Percentiles rank a stretch among this genome's conserved stretches.
phyloP scores from a whole-genome alignment of 106 monocot species.

The Apostasia shenzhenica region DNA sequence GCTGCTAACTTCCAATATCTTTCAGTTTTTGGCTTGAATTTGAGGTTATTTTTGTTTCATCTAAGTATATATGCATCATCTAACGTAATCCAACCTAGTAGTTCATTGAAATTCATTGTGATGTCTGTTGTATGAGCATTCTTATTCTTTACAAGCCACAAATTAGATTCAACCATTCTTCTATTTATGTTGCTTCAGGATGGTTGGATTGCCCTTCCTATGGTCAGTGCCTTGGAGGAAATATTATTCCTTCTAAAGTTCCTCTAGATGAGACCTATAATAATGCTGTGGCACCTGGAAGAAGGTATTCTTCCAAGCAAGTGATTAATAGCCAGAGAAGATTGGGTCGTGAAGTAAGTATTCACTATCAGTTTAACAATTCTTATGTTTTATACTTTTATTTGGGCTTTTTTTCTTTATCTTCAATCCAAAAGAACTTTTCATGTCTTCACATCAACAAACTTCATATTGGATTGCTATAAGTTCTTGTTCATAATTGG shows the following conservation, averaged over 20 bases:
- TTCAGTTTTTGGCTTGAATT: too few relatives aligned
- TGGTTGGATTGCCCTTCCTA: conserved; percentile 89
- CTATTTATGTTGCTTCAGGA: conserved; percentile 22
- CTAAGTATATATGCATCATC: too few relatives aligned
- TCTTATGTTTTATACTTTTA: neutral
- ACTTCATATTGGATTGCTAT: neutral
- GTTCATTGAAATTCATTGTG: too few relatives aligned
- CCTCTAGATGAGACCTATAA: conserved; percentile 91
- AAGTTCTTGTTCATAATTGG: neutral
- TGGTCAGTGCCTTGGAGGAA: conserved; percentile 57
- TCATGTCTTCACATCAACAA: neutral
- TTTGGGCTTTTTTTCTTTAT: neutral
- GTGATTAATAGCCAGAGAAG: conserved; percentile 65
- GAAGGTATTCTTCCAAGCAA: conserved; percentile 90
- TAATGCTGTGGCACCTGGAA: conserved; percentile 69
- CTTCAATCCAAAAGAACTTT: neutral
- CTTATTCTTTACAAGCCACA: too few relatives aligned
- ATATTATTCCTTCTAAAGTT: conserved; percentile 91
- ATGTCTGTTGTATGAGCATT: too few relatives aligned
- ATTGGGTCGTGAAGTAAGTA: conserved; percentile 67
- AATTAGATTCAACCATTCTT: too few relatives aligned
- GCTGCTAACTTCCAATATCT: too few relatives aligned
- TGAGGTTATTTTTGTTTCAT: too few relatives aligned
- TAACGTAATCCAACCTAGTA: too few relatives aligned
- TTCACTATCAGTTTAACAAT: conserved; percentile 4